Evolutionary conservation across 1,139 yeast species (phyloP).

Genomic region (Candida mesenterica): DNA sequence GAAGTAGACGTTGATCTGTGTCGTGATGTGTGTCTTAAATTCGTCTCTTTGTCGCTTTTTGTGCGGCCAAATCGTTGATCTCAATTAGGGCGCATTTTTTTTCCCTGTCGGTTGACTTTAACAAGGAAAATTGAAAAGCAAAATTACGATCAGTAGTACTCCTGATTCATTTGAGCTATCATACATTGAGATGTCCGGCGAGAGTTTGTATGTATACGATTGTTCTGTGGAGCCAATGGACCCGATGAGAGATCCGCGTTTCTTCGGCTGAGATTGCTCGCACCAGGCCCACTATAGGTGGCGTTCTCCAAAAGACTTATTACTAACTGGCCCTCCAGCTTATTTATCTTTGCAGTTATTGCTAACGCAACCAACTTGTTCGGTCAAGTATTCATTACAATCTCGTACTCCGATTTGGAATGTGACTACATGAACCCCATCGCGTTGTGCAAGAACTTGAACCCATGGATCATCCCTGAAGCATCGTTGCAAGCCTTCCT

Average conservation of each 20-base stretch:
- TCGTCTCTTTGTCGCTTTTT: not conserved
- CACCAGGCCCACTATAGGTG: no score
- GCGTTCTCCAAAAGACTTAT: no score
- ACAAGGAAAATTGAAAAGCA: no score
- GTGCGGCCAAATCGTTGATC: not conserved
- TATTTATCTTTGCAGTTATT: slow-evolving; percentile 81
- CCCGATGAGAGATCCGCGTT: no score
- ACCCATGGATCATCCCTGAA: slow-evolving; percentile 88
- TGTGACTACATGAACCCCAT: slow-evolving; percentile 96
- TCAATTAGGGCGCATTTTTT: not conserved
- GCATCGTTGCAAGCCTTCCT: slow-evolving; percentile 79
- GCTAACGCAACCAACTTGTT: slow-evolving; percentile 85
- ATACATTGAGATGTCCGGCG: slow-evolving; percentile 22
- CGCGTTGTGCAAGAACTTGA: slow-evolving; percentile 90
- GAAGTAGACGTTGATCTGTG: no score
- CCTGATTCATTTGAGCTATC: no score
- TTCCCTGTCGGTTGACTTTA: not conserved
- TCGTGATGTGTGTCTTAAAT: slow-evolving; percentile 5
- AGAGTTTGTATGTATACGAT: slow-evolving; percentile 27
- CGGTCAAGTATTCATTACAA: slow-evolving; percentile 88
- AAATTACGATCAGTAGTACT: no score
- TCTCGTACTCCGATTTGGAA: slow-evolving; percentile 90
- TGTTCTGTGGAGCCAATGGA: no score
- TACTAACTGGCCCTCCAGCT: slow-evolving; percentile 33
- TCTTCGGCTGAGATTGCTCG: no score